Evolutionary conservation across 2,329 filamentous ascomycete species (phyloP), one percentile per base, ranked within the genome.

Genomic region (Pseudogymnoascus sp.): DNA sequence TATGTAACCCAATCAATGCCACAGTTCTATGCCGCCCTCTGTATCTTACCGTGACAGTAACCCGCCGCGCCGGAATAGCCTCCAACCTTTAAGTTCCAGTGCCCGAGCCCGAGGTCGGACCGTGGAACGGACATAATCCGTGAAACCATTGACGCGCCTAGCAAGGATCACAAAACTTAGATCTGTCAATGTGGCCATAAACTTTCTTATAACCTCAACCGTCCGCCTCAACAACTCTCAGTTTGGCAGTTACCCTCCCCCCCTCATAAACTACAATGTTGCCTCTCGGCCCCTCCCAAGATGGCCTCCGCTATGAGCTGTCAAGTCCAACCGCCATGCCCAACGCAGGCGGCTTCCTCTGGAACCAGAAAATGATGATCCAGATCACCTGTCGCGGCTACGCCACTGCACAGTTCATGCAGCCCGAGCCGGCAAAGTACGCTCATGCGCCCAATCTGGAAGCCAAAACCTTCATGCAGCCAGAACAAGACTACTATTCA

Each of bases 331-430:
- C 80, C 23, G 80, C 79, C 42, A 74, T 84, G 77, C 81, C 82
- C 60, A 80, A 82, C 71, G 80, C 82, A 2, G 79, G 77, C 60
- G 80, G 77, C 61, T 84, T 84, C 69, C 75, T 84, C 10, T 84
- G 82, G 82, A 84, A 84, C 67, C 80, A 82, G 71, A 79, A 77
- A 72, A 84, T 84, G 82, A 84, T 84, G 82, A 81, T 84, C 64
- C 81, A 84, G 69, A 75, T 81, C 56, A 84, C 81, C 63, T 84
- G 82, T 69, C 81, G 82, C 18, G 82, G 82, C n/a, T 83, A 82
- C 68, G 79, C 82, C 25, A 82, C 80, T 2, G 77, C 82, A 2
- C 82, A 84, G 63, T 84, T 82, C 74, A 84, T 84, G 82, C 82
- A 84, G 70, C 82, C 82, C 0, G 82, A 84, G 71, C 82, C 82